Percentiles rank a stretch among this genome's conserved stretches.
Conservation (phyloP, 441 rosid species). For the Adansonia gregorii region DNA sequence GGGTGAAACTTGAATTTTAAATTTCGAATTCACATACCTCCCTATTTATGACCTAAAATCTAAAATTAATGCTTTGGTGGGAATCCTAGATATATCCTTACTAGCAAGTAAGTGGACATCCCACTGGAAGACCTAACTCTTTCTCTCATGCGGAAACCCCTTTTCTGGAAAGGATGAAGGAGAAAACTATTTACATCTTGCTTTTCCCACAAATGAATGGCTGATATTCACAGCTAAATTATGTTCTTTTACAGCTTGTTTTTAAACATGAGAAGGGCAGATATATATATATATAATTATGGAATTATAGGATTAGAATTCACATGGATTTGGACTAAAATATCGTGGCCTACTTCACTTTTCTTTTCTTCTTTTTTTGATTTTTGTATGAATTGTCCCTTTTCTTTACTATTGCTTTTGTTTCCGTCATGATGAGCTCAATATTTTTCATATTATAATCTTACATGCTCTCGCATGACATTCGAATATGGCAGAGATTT, state of each 20-base stretch:
- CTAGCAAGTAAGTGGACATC: constrained; percentile 7
- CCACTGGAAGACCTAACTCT: background rate
- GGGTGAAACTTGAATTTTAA: too few species aligned
- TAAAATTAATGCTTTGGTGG: background rate
- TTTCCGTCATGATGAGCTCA: background rate
- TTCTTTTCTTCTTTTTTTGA: background rate
- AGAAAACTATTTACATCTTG: constrained; percentile 5
- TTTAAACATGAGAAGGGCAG: constrained; percentile 3
- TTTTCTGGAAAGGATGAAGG: background rate
- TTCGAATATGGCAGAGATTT: background rate
- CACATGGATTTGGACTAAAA: constrained; percentile 22
- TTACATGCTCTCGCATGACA: background rate
- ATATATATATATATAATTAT: background rate
- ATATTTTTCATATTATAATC: background rate
- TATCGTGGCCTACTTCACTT: constrained; percentile 24
- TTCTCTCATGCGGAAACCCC: background rate
- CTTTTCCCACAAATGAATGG: constrained; percentile 25
- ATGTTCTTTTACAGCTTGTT: constrained; percentile 11
- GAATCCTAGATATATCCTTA: background rate
- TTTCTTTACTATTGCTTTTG: background rate
- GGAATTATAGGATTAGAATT: constrained; percentile 17
- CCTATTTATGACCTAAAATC: background rate
- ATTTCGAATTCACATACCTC: too few species aligned
- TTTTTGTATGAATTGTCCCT: background rate
- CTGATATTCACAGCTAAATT: background rate